Evolutionary conservation across 2,329 filamentous ascomycete species (phyloP), one percentile per base, ranked within the genome.

Genomic region (Sporothrix dimorphospora): DNA sequence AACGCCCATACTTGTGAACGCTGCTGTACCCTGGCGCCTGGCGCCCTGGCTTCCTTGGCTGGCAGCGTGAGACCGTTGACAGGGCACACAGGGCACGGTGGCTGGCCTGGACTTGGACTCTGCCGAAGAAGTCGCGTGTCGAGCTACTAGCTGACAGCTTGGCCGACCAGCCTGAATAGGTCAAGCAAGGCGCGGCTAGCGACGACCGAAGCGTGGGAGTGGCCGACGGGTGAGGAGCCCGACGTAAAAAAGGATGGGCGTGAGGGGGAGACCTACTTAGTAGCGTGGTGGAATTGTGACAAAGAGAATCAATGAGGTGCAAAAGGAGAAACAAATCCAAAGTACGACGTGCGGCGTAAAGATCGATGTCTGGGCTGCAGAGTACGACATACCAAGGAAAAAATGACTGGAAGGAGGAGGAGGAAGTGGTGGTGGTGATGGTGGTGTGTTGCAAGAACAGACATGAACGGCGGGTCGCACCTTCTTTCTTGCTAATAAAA

Each of bases 141-240:
- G 21, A 34, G 27, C 45, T 53, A 21, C 21, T 67, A 67, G 65
- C 42, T 66, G 40, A 47, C 61, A 42, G 40, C 38, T 24, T 45
- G 24, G 42, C 7, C 42, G 42, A 47, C 21, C 40, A 66, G 24
- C 34, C 57, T 42, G 42, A 51, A 38, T 14, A 14, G 65, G 65
- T 51, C 45, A 38, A 51, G 65, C 47, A 51, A 67, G 45, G 66
- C 66, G 49, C 47, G 30, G 45, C 47, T 68, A 68, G 65, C 65
- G 65, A 68, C 24, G 40, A 49, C 21, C 12, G 42, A 47, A 27
- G 61, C 40, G 61, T 47, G 61, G 40, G 61, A 47, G 61, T 63
- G 59, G 61, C 61, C 61, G 61, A 47, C n/a, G 38, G 40, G 61
- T 16, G 57, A 61, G 57, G 16, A 40, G 38, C 30, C 57, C 57